Evolutionary conservation across 495 filamentous ascomycete genomes (phyloP).

Genomic region (Pyrenopolyporus hunteri): DNA sequence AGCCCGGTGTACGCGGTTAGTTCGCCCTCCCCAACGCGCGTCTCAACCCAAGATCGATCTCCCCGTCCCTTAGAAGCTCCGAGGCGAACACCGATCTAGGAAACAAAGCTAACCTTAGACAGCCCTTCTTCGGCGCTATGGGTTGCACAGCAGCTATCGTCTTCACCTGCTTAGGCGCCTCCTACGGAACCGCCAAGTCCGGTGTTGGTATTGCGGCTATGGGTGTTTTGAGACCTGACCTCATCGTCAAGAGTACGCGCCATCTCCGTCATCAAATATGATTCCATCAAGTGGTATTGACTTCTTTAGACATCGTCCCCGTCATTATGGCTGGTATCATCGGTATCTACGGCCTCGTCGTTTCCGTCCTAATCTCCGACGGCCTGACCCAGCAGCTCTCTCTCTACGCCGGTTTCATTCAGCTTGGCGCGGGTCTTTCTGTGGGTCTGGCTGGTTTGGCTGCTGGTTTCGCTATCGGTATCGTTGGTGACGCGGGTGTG

Average conservation of each 20-base stretch:
- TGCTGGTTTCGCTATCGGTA: slow-evolving; percentile 98
- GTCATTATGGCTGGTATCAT: slow-evolving; percentile 99
- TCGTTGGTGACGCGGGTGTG: slow-evolving; percentile 98
- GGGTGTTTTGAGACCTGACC: slow-evolving; percentile 95
- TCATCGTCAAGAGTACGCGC: slow-evolving; percentile 97
- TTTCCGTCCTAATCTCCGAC: slow-evolving; percentile 97
- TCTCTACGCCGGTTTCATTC: slow-evolving; percentile 95
- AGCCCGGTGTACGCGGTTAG: slow-evolving; percentile 99
- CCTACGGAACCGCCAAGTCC: slow-evolving; percentile 98
- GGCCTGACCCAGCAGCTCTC: slow-evolving; percentile 79
- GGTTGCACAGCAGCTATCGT: slow-evolving; percentile 98
- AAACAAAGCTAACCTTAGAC: slow-evolving; percentile 45
- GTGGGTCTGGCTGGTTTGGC: slow-evolving; percentile 97
- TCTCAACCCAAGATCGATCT: slow-evolving; percentile 16
- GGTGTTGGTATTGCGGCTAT: slow-evolving; percentile 98
- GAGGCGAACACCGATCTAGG: slow-evolving; percentile 20
- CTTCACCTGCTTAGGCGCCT: slow-evolving; percentile 98
- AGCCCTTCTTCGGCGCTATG: slow-evolving; percentile 99
- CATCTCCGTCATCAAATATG: slow-evolving; percentile 4
- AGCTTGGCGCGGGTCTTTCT: slow-evolving; percentile 93
- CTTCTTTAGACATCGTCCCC: slow-evolving; percentile 84
- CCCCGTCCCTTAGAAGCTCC: slow-evolving; percentile 23
- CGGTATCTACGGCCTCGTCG: slow-evolving; percentile 99
- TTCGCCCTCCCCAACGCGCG: slow-evolving; percentile 47
- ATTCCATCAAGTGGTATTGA: slow-evolving; percentile 29